Evolutionary conservation across 805 yeast genomes (phyloP).

Genomic region (Soucietia sequanensis): DNA sequence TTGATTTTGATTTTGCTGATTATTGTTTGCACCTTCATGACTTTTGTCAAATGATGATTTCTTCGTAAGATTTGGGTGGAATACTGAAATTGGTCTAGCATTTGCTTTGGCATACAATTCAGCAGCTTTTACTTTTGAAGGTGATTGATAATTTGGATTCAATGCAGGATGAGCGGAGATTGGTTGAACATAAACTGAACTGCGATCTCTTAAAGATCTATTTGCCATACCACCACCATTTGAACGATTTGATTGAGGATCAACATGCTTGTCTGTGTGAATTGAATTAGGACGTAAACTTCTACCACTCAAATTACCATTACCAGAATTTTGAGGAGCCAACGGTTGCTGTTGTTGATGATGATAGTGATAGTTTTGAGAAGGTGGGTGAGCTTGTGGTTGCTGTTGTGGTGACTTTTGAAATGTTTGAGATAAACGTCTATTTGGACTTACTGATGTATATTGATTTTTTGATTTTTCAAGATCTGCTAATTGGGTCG

Average conservation of each 20-base stretch:
- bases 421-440: constrained; percentile 8
- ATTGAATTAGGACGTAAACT: constrained; percentile 36
- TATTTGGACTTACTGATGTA: neutral
- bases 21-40: constrained; percentile 12
- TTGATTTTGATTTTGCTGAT: neutral
- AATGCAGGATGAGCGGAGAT: constrained; percentile 40
- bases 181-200: constrained; percentile 29
- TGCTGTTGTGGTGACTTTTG: constrained; percentile 4
- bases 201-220: constrained; percentile 27
- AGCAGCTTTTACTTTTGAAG: constrained; percentile 46
- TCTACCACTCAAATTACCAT: constrained; percentile 10
- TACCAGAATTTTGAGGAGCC: constrained; percentile 7
- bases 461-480: constrained; percentile 3
- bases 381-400: constrained; percentile 5
- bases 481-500: constrained; percentile 32
- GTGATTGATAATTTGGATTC: constrained; percentile 36
- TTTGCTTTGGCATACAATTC: constrained; percentile 54
- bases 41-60: constrained; percentile 58
- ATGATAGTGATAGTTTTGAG: constrained; percentile 21
- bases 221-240: constrained; percentile 23
- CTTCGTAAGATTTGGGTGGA: constrained; percentile 41
- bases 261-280: constrained; percentile 5
- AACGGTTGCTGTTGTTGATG: constrained; percentile 26
- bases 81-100: constrained; percentile 37
- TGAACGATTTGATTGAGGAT: neutral